These are phyloP conservation scores for Trichoderma aggressivum DNA, from an alignment of 2,329 filamentous ascomycete genomes.

Conservation along the genomic window DNA sequence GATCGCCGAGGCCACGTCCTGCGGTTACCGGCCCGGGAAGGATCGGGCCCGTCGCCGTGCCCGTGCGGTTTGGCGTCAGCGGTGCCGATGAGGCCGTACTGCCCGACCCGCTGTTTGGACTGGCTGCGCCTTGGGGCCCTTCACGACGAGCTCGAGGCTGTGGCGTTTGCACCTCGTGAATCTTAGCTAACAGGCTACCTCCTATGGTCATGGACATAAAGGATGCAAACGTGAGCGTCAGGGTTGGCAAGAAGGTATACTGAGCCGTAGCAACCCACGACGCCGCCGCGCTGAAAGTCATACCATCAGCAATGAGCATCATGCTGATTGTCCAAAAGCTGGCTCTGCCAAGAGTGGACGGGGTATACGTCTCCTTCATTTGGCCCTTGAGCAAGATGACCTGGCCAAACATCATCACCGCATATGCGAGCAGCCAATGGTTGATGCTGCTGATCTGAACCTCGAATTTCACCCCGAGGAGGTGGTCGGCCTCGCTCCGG, in stretches of 20 bases:
- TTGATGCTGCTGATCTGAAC: constrained; percentile 55
- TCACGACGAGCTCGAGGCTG: constrained; percentile 53
- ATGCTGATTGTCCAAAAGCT: constrained; percentile 61
- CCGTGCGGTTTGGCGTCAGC: constrained; percentile 27
- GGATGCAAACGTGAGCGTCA: constrained; percentile 48
- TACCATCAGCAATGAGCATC: constrained; percentile 61
- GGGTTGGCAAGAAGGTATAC: constrained; percentile 54
- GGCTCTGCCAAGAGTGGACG: constrained; percentile 63
- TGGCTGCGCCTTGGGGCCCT: constrained; percentile 25
- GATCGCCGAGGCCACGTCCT: constrained; percentile 21
- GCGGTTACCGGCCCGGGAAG: constrained; percentile 43
- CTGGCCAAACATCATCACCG: constrained; percentile 57
- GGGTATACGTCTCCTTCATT: constrained; percentile 64
- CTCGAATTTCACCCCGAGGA: constrained; percentile 60
- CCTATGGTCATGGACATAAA: constrained; percentile 58
- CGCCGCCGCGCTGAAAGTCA: constrained; percentile 55
- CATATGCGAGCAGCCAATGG: constrained; percentile 56
- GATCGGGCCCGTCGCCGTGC: constrained; percentile 25
- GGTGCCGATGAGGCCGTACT: constrained; percentile 28
- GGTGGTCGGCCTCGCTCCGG: constrained; percentile 50
- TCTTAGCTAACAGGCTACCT: constrained; percentile 56
- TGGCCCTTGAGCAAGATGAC: constrained; percentile 60
- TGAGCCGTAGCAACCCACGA: constrained; percentile 55
- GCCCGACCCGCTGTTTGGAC: constrained; percentile 24
- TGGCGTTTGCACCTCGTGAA: constrained; percentile 55